Evolutionary conservation across 345 rosid species (phyloP), one percentile per base, ranked within the genome.

Genomic region (Ricinus communis): DNA sequence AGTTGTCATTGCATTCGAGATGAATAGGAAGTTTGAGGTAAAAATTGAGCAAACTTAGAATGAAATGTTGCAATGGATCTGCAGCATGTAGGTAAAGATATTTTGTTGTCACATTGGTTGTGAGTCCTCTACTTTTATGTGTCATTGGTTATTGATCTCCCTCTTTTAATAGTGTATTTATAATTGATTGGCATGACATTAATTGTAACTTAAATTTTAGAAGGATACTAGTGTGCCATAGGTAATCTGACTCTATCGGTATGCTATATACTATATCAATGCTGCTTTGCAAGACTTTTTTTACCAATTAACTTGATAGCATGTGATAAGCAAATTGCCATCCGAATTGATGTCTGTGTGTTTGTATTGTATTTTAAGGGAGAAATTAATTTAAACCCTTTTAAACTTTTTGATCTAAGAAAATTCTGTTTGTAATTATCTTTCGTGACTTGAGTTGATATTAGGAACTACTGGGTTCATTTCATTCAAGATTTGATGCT

Each of bases 401-500:
- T n/a, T n/a, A n/a, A n/a, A n/a, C n/a, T n/a, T n/a, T n/a, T n/a
- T n/a, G n/a, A n/a, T n/a, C n/a, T n/a, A n/a, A n/a, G n/a, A n/a
- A n/a, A n/a, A n/a, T n/a, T n/a, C n/a, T n/a, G n/a, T n/a, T n/a
- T n/a, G n/a, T n/a, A n/a, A n/a, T 66, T 59, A 22, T 69, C 47
- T 54, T 33, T 50, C 66, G 50, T 33, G 24, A 43, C 63, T 33
- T 75, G 73, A 51, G n/a, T 25, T 82, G 45, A 70, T 69, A 13
- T 54, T 80, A 90, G 96, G 91, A 88, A 70, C 84, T 90, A 62
- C 77, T 90, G 76, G 89, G 86, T 65, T 85, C 90, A 50, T 75
- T 88, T 58, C 87, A 82, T 75, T 88, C 90, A 27, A 85, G 87
- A 79, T 90, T 88, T 80, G 93, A 87, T 65, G 86, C 87, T 71